Evolutionary conservation across 1,139 yeast genomes (phyloP).

Genomic region (Scheffersomyces illinoinensis): DNA sequence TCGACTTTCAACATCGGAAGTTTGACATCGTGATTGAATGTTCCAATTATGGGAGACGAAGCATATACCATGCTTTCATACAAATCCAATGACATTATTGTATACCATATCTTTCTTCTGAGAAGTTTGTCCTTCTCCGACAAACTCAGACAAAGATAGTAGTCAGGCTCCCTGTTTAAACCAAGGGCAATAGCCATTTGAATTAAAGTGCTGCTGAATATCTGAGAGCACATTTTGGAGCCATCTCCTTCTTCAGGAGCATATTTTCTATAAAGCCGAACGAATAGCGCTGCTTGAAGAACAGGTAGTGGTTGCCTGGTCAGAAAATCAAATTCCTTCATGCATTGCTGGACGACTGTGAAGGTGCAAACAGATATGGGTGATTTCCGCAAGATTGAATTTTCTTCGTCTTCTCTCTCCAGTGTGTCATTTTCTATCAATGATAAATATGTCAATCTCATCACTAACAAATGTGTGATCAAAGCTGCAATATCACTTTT

Average conservation of each 20-base stretch:
- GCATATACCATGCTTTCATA: constrained; percentile 8
- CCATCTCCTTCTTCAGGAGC: constrained; percentile 30
- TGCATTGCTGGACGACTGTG: constrained; percentile 10
- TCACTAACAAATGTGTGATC: background rate
- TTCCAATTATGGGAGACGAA: constrained; percentile 13
- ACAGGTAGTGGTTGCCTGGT: constrained; percentile 8
- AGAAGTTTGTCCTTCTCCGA: constrained; percentile 3
- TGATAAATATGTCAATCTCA: background rate
- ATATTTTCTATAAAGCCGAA: constrained; percentile 20
- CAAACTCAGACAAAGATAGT: background rate
- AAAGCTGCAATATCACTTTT: background rate
- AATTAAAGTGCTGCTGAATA: constrained; percentile 3
- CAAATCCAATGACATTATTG: constrained; percentile 18
- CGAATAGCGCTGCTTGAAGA: constrained; percentile 12
- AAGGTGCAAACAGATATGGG: constrained; percentile 13
- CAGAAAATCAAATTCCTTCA: constrained; percentile 8
- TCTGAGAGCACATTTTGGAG: constrained; percentile 7
- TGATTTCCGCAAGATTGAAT: constrained; percentile 5
- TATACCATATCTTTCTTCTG: constrained; percentile 22
- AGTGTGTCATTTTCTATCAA: background rate
- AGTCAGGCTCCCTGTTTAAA: constrained; percentile 8
- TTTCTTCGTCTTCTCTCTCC: background rate
- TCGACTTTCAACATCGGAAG: constrained; percentile 17
- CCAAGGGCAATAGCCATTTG: constrained; percentile 7
- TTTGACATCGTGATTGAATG: constrained; percentile 19